Percentiles rank a stretch among this genome's conserved stretches.
Evolutionary conservation across 2,329 filamentous ascomycete species (phyloP).

Genomic region (Aspergillus sp.): DNA sequence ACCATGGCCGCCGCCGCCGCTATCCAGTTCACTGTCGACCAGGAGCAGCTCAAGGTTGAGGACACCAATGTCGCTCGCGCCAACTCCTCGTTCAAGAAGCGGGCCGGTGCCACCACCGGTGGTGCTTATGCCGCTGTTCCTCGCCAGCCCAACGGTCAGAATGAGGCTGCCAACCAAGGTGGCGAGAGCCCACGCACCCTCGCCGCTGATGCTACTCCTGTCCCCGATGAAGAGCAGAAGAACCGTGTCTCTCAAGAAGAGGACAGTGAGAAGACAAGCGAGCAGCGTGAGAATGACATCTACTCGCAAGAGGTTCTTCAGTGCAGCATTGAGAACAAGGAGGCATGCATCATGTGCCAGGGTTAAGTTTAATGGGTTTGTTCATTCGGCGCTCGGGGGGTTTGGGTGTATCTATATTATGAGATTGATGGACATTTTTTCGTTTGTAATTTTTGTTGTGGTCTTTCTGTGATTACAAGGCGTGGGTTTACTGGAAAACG

Average conservation of each 20-base stretch:
- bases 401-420: slow-evolving; percentile 22
- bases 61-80: slow-evolving; percentile 71
- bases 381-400: neutral
- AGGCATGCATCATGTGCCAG: slow-evolving; percentile 95
- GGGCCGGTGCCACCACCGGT: slow-evolving; percentile 54
- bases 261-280: slow-evolving; percentile 66
- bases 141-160: slow-evolving; percentile 58
- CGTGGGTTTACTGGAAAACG: neutral
- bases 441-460: slow-evolving; percentile 7
- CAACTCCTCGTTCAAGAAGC: slow-evolving; percentile 62
- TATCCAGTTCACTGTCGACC: slow-evolving; percentile 98
- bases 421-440: slow-evolving; percentile 26
- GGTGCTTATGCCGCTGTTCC: slow-evolving; percentile 59
- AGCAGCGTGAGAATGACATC: slow-evolving; percentile 81
- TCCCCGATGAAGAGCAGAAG: slow-evolving; percentile 33
- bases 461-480: slow-evolving; percentile 1
- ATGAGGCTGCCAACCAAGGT: slow-evolving; percentile 15
- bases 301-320: slow-evolving; percentile 88
- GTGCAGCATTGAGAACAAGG: slow-evolving; percentile 97
- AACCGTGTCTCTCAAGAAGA: slow-evolving; percentile 45
- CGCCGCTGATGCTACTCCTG: slow-evolving; percentile 61
- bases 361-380: slow-evolving; percentile 51
- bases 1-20: slow-evolving; percentile 95
- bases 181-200: slow-evolving; percentile 36
- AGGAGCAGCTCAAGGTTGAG: slow-evolving; percentile 83